Conservation (phyloP, 1,284 basidiomycete species). For the Cutaneotrichosporon cavernicola region DNA sequence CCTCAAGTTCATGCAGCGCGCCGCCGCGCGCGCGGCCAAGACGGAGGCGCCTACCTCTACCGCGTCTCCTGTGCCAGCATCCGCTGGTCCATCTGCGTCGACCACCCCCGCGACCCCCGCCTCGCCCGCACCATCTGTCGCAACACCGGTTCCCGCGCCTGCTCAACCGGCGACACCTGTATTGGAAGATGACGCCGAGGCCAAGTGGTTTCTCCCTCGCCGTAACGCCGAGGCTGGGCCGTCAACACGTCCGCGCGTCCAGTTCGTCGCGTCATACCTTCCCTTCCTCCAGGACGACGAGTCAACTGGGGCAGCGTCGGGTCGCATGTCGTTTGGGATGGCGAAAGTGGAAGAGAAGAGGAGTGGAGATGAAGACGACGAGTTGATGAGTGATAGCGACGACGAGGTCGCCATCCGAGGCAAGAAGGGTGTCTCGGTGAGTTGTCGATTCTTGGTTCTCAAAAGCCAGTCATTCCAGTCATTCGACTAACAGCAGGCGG, state of each 20-base stretch:
- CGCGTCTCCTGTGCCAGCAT: not conserved
- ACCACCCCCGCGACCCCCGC: slow-evolving; percentile 9
- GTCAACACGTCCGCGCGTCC: slow-evolving; percentile 15
- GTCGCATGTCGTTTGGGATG: slow-evolving; percentile 34
- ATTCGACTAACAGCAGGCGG: not conserved
- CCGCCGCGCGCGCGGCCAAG: slow-evolving; percentile 29
- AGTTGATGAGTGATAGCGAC: slow-evolving; percentile 15
- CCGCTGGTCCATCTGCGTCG: not conserved
- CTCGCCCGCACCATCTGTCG: slow-evolving; percentile 4
- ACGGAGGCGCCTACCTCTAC: not conserved
- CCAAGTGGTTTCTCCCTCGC: slow-evolving; percentile 33
- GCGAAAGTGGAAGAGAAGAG: slow-evolving; percentile 9
- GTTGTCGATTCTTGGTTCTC: not conserved
- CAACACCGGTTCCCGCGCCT: slow-evolving; percentile 14
- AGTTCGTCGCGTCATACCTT: slow-evolving; percentile 38
- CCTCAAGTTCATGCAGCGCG: slow-evolving; percentile 53
- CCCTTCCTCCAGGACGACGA: slow-evolving; percentile 32
- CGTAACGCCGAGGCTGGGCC: slow-evolving; percentile 20
- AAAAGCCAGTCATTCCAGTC: too few species aligned
- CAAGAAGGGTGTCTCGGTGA: not conserved
- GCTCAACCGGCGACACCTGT: not conserved
- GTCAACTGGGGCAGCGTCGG: slow-evolving; percentile 17
- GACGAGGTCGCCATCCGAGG: slow-evolving; percentile 8
- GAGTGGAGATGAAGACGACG: slow-evolving; percentile 19
- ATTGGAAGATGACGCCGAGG: slow-evolving; percentile 23